A percentile compares a stretch with the other conserved stretches of the same genome.
These are phyloP conservation scores for Cordia subcordata DNA, from an alignment of 257 asterid genomes.

Conservation along the genomic window DNA sequence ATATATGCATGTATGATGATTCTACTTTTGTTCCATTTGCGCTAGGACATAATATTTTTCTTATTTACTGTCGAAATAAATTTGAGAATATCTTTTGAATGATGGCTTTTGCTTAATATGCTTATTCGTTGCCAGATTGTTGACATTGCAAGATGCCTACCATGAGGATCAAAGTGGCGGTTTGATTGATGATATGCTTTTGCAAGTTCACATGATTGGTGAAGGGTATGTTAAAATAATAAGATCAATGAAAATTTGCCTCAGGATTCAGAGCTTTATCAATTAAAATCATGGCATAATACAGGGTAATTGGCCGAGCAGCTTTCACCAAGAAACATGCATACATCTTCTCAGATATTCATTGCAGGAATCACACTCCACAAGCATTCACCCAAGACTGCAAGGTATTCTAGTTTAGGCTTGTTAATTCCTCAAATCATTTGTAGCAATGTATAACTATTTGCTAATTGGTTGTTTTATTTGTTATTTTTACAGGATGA, in stretches of 20 bases:
- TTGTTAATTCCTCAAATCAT: too few relatives aligned
- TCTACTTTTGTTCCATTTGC: not conserved
- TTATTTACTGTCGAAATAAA: too few relatives aligned
- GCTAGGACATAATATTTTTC: too few relatives aligned
- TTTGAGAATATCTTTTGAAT: too few relatives aligned
- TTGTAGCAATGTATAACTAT: too few relatives aligned
- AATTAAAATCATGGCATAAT: too few relatives aligned
- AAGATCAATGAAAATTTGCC: too few relatives aligned
- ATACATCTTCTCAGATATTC: conserved; percentile 57
- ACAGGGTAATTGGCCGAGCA: conserved; percentile 68
- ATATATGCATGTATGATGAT: not conserved
- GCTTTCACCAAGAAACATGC: conserved; percentile 51
- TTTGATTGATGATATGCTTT: conserved; percentile 53
- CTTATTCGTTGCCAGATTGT: conserved; percentile 37
- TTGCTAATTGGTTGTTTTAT: too few relatives aligned
- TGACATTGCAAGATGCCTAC: conserved; percentile 64
- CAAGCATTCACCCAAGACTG: conserved; percentile 31
- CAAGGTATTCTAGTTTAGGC: conserved; percentile 19
- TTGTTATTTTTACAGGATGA: conserved; percentile 35
- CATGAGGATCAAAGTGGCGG: conserved; percentile 56
- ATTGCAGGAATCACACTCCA: conserved; percentile 24
- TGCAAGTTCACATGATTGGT: conserved; percentile 77
- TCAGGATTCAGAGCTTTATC: too few relatives aligned
- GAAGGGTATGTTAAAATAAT: conserved; percentile 59
- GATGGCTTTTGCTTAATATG: too few relatives aligned